phyloP scores from a whole-genome alignment of 306 rosid genomes.

The Spatholobus suberectus region DNA sequence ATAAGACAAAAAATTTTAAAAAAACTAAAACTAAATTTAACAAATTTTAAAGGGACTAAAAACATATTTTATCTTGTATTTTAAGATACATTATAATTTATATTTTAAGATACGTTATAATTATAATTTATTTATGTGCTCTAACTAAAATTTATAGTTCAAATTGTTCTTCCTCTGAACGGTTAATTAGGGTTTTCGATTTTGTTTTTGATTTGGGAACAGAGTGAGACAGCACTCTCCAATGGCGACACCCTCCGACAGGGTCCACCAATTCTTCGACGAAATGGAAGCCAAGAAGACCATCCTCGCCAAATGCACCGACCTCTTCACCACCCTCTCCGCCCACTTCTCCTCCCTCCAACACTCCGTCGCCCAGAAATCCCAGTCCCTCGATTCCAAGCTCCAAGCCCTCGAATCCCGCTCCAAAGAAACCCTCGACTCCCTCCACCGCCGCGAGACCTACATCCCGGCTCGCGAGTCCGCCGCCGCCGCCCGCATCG shows the following conservation, averaged over 20 bases:
- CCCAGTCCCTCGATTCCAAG: constrained; percentile 64
- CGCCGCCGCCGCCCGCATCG: constrained; percentile 57
- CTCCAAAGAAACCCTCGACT: constrained; percentile 51
- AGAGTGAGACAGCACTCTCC: background rate
- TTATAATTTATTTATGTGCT: too few species aligned
- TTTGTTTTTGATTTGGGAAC: background rate
- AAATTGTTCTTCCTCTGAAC: background rate
- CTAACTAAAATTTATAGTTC: too few species aligned
- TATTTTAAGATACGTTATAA: too few species aligned
- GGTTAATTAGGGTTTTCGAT: constrained; percentile 42
- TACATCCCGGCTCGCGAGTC: constrained; percentile 70
- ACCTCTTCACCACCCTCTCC: constrained; percentile 61
- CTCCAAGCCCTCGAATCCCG: constrained; percentile 57
- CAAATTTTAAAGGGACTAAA: too few species aligned
- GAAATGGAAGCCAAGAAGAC: constrained; percentile 64
- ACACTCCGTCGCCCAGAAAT: constrained; percentile 58
- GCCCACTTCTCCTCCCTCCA: constrained; percentile 60
- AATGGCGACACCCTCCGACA: constrained; percentile 61
- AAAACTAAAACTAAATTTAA: too few species aligned
- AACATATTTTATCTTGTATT: too few species aligned
- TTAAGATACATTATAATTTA: too few species aligned
- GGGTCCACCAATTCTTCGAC: constrained; percentile 63
- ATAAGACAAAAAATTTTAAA: too few species aligned
- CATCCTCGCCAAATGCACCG: constrained; percentile 60
- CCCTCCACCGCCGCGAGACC: constrained; percentile 56